phyloP scores from a whole-genome alignment of 805 yeast genomes.

The Wickerhamiella nectarea region DNA sequence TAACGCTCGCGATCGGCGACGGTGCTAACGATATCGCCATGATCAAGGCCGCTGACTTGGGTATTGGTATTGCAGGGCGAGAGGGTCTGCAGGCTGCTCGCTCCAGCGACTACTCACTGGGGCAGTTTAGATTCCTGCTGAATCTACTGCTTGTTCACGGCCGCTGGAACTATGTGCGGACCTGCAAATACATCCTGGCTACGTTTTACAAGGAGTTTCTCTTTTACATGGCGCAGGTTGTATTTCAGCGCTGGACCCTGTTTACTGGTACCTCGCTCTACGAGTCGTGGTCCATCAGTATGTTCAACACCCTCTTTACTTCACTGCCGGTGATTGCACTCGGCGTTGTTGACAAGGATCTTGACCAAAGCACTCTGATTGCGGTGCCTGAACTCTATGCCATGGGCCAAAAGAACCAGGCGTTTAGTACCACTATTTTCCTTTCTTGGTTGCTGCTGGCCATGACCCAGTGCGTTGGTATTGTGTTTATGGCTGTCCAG shows the following conservation, averaged over 20 bases:
- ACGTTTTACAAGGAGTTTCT: conserved; percentile 90
- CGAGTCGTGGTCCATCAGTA: conserved; percentile 91
- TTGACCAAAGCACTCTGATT: conserved; percentile 71
- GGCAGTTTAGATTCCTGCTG: conserved; percentile 74
- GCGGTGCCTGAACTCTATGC: conserved; percentile 86
- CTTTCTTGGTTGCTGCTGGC: conserved; percentile 69
- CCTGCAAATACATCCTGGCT: conserved; percentile 79
- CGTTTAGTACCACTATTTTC: conserved; percentile 59
- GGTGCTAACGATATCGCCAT: conserved; percentile 99
- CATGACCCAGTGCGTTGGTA: conserved; percentile 52
- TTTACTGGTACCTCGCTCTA: conserved; percentile 88
- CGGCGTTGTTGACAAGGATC: conserved; percentile 92
- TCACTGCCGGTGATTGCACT: conserved; percentile 80
- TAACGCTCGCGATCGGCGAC: conserved; percentile 93
- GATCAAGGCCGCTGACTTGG: conserved; percentile 98
- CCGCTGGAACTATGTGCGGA: conserved; percentile 83
- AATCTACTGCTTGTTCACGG: conserved; percentile 89
- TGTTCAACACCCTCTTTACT: conserved; percentile 94
- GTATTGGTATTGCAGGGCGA: conserved; percentile 92
- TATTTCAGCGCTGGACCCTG: conserved; percentile 72
- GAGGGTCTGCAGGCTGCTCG: conserved; percentile 97
- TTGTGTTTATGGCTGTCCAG: conserved; percentile 52
- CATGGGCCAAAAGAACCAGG: conserved; percentile 59
- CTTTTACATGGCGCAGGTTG: conserved; percentile 77
- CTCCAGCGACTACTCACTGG: conserved; percentile 87